Evolutionary conservation across 306 rosid species (phyloP), one percentile per base, ranked within the genome.

Genomic region (Cucumis melo): DNA sequence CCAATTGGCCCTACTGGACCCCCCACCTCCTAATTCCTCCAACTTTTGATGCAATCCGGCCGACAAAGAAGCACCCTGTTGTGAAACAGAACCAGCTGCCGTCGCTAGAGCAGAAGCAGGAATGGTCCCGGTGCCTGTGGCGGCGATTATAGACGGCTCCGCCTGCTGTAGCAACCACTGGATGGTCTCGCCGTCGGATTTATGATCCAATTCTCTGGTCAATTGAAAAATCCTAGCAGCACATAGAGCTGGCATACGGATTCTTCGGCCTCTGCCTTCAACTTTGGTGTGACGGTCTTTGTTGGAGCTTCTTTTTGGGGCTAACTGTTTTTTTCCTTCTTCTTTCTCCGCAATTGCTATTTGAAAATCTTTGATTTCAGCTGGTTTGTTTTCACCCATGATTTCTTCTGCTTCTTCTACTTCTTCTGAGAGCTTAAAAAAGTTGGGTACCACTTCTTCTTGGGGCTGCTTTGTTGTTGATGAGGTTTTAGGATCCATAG

Each of bases 151-250:
- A 0, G 99, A 90, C 3, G 97, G 96, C 80, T 94, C 99, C 12
- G 99, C 93, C 60, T 92, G 97, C 76, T 92, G 97, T 0, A 92
- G 73, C 3, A 94, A 90, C 99, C 99, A 94, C 89, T 94, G 99
- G 58, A 94, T 94, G 32, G 98, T 91, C 80, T 94, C 98, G 2
- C 98, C 98, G 59, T 94, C 98, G 23, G 98, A 94, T 87, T 94
- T 94, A 87, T 94, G 96, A 59, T 97, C 97, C 81, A 94, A 84
- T 87, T 94, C 98, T 50, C 96, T 81, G 41, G 98, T 94, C 80
- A 94, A 82, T 80, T 94, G 98, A 68, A 94, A 94, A 63, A 94
- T 90, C 77, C 98, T 84, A 0, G 98, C 98, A 9, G 98, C 98
- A 77, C 98, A 91, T 0, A 94, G 66, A 36, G 98, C 98, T 2